Evolutionary conservation across 495 filamentous ascomycete species (phyloP).

Genomic region (Staphylotrichum tortipilum): DNA sequence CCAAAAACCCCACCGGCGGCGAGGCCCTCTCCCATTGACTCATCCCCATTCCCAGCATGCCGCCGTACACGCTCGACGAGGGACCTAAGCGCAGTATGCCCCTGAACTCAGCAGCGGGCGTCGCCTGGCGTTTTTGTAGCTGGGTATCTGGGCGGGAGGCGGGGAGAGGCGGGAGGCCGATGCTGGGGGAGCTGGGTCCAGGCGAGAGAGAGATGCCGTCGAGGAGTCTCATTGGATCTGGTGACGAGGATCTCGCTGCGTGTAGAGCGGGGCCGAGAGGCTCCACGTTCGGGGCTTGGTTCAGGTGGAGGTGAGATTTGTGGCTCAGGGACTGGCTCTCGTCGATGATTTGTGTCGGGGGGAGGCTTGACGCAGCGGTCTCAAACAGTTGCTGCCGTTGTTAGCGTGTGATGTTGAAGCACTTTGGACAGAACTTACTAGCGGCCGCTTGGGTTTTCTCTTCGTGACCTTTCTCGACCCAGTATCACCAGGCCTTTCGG

Average conservation of each 20-base stretch:
- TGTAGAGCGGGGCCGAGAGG: background rate
- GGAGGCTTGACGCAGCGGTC: constrained; percentile 7
- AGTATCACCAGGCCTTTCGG: background rate
- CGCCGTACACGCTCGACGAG: background rate
- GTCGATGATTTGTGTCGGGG: constrained; percentile 13
- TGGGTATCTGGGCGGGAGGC: background rate
- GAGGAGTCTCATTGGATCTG: background rate
- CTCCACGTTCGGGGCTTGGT: no score
- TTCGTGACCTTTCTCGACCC: constrained; percentile 1
- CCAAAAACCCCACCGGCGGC: background rate
- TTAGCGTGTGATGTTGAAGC: background rate
- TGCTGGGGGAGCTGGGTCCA: background rate
- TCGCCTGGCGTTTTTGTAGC: background rate
- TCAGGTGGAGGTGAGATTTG: background rate
- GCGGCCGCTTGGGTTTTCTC: constrained; percentile 16
- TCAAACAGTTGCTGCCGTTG: constrained; percentile 16
- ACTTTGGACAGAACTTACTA: constrained; percentile 5
- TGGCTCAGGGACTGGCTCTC: constrained; percentile 11
- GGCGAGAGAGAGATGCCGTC: constrained; percentile 1
- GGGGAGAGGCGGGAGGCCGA: background rate
- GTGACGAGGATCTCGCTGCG: background rate
- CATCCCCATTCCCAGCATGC: background rate
- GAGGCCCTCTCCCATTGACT: background rate
- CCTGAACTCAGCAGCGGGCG: background rate
- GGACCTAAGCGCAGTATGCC: background rate